Evolutionary conservation across 371 early-diverging fungal genomes (phyloP), one percentile per base, ranked within the genome.

Genomic region (Rhizopus stolonifer): DNA sequence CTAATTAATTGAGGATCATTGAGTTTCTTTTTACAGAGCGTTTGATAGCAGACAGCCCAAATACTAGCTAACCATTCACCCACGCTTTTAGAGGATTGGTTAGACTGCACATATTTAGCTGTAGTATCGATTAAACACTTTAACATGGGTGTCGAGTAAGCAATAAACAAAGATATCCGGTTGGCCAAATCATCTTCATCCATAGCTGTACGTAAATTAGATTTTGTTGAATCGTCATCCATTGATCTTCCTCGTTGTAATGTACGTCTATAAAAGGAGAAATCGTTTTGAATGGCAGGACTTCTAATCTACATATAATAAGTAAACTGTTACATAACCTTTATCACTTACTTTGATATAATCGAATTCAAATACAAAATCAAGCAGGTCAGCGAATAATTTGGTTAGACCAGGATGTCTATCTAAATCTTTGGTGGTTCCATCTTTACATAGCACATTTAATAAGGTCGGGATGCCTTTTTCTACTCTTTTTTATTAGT

Each of bases 251-350:
- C 89, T 38, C 90, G 86, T 38, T 85, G 87, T 18, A 94, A 76
- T 42, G 92, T 90, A 47, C 98, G 85, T 48, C 96, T 87, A 69
- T 97, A 97, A 66, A 91, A 97, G 8, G 94, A 93, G 53, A 97
- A 93, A 66, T 96, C 98, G 72, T 97, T 97, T 68, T 97, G 98
- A 58, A 96, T 82, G 52, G 91, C 86, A 36, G 96, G 90, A 55
- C 90, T 92, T 61, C 79, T 74, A 86, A 92, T 91, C 93, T 92
- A 36, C 11, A 36, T 15, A 11, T n/a, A 36, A 14, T 36, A 36
- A n/a, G 14, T 15, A 36, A 1, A 36, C 4, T 1, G n/a, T 36
- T 14, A 15, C 1, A 4, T 11, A 14, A 5, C 2, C 9, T n/a
- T 36, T n/a, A 14, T 4, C 9, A 36, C 36, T n/a, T 77, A 88